phyloP scores from a whole-genome alignment of 1,139 yeast genomes.

The Geotrichum australiense region DNA sequence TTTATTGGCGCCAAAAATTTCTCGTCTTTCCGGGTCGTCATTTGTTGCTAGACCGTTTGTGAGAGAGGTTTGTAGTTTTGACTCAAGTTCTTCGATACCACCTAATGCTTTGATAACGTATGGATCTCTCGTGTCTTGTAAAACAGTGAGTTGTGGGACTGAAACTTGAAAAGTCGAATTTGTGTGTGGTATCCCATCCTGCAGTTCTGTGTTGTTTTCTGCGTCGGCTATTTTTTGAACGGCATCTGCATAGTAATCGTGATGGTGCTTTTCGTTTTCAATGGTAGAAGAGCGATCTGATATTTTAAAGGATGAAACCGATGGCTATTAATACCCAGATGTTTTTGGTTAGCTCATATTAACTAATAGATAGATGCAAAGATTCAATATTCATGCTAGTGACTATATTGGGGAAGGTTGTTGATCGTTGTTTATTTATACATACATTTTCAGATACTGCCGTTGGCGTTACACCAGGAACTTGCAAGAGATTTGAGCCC shows the following conservation, averaged over 20 bases:
- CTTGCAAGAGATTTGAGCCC: too few species aligned
- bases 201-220: not conserved
- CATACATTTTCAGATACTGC: too few species aligned
- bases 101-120: conserved; percentile 33
- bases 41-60: conserved; percentile 10
- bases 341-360: too few species aligned
- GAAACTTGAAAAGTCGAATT: conserved; percentile 18
- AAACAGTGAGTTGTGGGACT: conserved; percentile 32
- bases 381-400: too few species aligned
- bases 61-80: conserved; percentile 13
- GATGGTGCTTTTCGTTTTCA: too few species aligned
- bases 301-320: too few species aligned
- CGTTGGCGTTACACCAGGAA: too few species aligned
- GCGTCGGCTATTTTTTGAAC: not conserved
- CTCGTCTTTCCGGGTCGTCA: not conserved
- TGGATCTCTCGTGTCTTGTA: conserved; percentile 39
- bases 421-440: too few species aligned
- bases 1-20: conserved; percentile 55
- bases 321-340: too few species aligned
- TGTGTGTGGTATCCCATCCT: conserved; percentile 4
- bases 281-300: too few species aligned
- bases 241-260: not conserved
- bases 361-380: too few species aligned
- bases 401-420: too few species aligned
- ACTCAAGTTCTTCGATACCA: conserved; percentile 20